Percentiles rank a stretch among this genome's conserved stretches.
These are phyloP conservation scores for Pleurotus djamor DNA, from an alignment of 768 basidiomycete species.

Conservation along the genomic window DNA sequence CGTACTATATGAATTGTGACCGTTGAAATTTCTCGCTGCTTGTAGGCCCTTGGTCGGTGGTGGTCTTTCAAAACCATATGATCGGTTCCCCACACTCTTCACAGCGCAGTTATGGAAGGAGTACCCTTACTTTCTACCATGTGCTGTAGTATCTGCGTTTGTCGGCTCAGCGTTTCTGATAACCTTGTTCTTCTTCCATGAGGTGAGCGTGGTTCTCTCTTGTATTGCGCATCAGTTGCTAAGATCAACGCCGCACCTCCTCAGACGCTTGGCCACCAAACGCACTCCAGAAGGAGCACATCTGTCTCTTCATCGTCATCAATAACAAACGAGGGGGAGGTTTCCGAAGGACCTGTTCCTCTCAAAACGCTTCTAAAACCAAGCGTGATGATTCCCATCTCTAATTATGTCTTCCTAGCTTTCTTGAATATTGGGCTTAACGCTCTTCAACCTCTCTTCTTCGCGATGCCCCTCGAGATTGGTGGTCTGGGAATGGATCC, in stretches of 20 bases:
- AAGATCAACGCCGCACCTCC: not conserved
- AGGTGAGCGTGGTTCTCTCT: constrained; percentile 30
- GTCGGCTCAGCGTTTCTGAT: constrained; percentile 30
- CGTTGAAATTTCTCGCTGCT: not conserved
- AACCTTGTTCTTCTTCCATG: constrained; percentile 36
- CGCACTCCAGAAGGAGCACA: not conserved
- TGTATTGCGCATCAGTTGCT: not conserved
- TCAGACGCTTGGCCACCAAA: not conserved
- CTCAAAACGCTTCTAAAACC: constrained; percentile 25
- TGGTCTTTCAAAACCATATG: constrained; percentile 58
- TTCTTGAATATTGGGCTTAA: constrained; percentile 38
- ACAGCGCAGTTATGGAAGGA: constrained; percentile 51
- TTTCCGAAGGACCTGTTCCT: constrained; percentile 14
- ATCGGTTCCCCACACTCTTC: constrained; percentile 64
- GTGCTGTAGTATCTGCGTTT: constrained; percentile 36
- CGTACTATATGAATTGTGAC: not conserved
- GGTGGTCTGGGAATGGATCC: constrained; percentile 43
- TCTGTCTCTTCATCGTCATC: not conserved
- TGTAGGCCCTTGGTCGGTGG: constrained; percentile 68
- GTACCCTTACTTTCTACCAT: constrained; percentile 80
- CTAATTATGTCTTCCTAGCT: constrained; percentile 38
- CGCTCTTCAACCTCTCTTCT: constrained; percentile 43
- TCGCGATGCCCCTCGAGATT: constrained; percentile 36
- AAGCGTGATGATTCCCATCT: constrained; percentile 39
- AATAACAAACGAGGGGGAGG: constrained; percentile 7